phyloP scores from a whole-genome alignment of 2,329 filamentous ascomycete species.

The Epichloe bromicola region DNA sequence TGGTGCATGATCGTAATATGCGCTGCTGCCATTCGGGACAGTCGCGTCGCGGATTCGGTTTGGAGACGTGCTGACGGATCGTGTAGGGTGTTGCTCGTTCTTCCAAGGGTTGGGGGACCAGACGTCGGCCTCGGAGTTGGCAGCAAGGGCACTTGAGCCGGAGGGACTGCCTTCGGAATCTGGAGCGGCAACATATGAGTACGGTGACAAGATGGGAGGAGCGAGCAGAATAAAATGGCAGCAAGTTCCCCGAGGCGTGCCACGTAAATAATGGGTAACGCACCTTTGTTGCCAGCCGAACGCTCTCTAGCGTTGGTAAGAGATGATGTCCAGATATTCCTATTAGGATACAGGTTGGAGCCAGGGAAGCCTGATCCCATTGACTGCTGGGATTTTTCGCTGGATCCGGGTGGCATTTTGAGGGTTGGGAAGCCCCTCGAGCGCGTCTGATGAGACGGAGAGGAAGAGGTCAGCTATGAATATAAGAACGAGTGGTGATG shows the following conservation, averaged over 20 bases:
- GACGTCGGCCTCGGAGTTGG: conserved; percentile 54
- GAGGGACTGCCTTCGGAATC: conserved; percentile 33
- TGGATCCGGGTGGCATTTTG: conserved; percentile 21
- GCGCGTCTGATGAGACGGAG: conserved; percentile 17
- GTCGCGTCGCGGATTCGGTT: conserved; percentile 38
- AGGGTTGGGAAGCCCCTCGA: conserved; percentile 25
- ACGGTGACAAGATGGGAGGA: conserved; percentile 6
- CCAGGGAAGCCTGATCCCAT: conserved; percentile 27
- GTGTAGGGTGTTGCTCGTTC: conserved; percentile 29
- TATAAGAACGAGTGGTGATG: conserved; percentile 6
- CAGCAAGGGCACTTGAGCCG: conserved; percentile 56
- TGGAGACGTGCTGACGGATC: conserved; percentile 44
- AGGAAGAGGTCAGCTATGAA: conserved; percentile 10
- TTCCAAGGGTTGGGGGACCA: conserved; percentile 51
- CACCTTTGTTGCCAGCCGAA: conserved; percentile 35
- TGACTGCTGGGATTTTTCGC: conserved; percentile 19
- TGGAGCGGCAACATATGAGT: conserved; percentile 5
- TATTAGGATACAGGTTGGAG: conserved; percentile 23
- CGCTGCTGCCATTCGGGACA: conserved; percentile 26
- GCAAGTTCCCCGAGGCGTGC: background rate
- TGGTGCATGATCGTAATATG: conserved; percentile 33
- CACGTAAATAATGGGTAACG: conserved; percentile 8
- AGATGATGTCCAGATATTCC: conserved; percentile 28
- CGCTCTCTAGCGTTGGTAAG: conserved; percentile 28
- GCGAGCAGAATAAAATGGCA: background rate